These are phyloP conservation scores for Huntiella omanensis DNA, from an alignment of 2,329 filamentous ascomycete species.

Conservation along the genomic window DNA sequence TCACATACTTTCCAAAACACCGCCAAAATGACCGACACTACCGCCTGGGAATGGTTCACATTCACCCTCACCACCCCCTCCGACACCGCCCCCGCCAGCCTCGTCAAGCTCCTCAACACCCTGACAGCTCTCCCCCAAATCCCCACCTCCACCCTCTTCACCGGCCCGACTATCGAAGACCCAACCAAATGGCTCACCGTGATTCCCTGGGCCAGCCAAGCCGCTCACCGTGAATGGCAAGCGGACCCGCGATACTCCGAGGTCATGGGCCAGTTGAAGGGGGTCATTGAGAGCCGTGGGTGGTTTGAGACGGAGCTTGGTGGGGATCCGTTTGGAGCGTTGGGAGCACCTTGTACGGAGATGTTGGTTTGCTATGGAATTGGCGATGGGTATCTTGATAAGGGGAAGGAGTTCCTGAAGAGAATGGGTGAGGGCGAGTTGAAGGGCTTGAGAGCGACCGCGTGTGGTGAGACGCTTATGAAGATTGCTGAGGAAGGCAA, in stretches of 20 bases:
- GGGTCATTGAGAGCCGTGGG: slow-evolving; percentile 13
- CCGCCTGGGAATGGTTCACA: slow-evolving; percentile 17
- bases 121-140: slow-evolving; percentile 11
- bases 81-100: slow-evolving; percentile 14
- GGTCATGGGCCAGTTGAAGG: slow-evolving; percentile 17
- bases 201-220: slow-evolving; percentile 19
- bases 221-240: slow-evolving; percentile 22
- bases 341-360: slow-evolving; percentile 22
- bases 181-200: slow-evolving; percentile 18
- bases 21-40: slow-evolving; percentile 15
- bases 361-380: slow-evolving; percentile 20
- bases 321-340: slow-evolving; percentile 13
- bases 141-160: slow-evolving; percentile 18
- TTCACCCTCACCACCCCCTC: slow-evolving; percentile 18
- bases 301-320: slow-evolving; percentile 4
- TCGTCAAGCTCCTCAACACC: slow-evolving; percentile 9
- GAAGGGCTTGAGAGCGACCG: slow-evolving; percentile 18
- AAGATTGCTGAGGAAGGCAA: slow-evolving; percentile 15
- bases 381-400: slow-evolving; percentile 14
- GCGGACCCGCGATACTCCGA: slow-evolving; percentile 22
- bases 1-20: not conserved
- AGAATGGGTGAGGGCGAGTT: slow-evolving; percentile 16
- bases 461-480: slow-evolving; percentile 18
- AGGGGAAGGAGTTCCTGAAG: slow-evolving; percentile 15
- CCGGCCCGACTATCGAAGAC: slow-evolving; percentile 20